Conservation (phyloP, 345 rosid genomes). For the Boechera retrofracta region DNA sequence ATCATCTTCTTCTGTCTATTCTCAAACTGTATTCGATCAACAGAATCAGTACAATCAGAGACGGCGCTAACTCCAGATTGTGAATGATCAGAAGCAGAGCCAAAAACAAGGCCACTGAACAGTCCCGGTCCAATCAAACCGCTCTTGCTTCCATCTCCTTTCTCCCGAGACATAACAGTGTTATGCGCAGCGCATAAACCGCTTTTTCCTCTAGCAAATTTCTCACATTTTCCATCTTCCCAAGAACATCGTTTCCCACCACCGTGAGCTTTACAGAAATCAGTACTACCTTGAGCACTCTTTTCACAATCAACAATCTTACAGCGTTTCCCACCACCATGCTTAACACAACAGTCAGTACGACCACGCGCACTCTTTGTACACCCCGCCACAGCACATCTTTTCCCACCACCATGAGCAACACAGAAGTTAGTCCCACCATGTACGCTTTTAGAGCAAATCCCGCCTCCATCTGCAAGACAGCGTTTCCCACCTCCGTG, state of each 20-base stretch:
- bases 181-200: slow-evolving; percentile 90
- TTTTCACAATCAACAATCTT: slow-evolving; percentile 65
- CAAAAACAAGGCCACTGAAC: slow-evolving; percentile 70
- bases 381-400: slow-evolving; percentile 77
- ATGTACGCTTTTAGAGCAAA: slow-evolving; percentile 91
- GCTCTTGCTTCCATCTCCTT: slow-evolving; percentile 49
- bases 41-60: slow-evolving; percentile 64
- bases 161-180: slow-evolving; percentile 58
- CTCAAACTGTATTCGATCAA: slow-evolving; percentile 38
- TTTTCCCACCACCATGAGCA: slow-evolving; percentile 94
- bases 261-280: slow-evolving; percentile 95
- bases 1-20: slow-evolving; percentile 52
- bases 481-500: slow-evolving; percentile 98
- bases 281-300: slow-evolving; percentile 98
- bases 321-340: slow-evolving; percentile 94
- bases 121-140: slow-evolving; percentile 78
- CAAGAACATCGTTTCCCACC: slow-evolving; percentile 89
- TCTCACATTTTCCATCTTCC: slow-evolving; percentile 81
- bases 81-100: slow-evolving; percentile 59
- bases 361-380: slow-evolving; percentile 96
- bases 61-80: slow-evolving; percentile 58
- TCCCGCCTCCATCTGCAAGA: slow-evolving; percentile 85
- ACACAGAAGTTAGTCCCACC: slow-evolving; percentile 95
- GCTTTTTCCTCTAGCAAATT: slow-evolving; percentile 89
- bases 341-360: slow-evolving; percentile 87